phyloP scores from a whole-genome alignment of 768 basidiomycete species.

The Lactarius trivialis region DNA sequence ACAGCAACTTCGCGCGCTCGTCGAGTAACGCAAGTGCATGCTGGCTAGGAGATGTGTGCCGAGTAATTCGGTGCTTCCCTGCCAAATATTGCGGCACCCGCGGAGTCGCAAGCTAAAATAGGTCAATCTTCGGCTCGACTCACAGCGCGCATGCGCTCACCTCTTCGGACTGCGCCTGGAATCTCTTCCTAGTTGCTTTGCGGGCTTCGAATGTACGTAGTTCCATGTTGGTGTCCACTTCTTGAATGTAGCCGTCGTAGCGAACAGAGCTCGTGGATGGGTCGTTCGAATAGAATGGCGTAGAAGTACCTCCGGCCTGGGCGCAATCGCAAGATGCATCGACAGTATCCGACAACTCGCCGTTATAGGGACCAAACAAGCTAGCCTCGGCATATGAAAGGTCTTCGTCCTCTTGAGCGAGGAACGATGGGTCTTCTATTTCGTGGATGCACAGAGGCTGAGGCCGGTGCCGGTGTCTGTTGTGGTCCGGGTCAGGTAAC shows the following conservation, averaged over 20 bases:
- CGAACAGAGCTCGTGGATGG: conserved; percentile 34
- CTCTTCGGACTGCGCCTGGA: conserved; percentile 5
- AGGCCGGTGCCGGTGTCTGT: conserved; percentile 7
- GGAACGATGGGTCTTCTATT: conserved; percentile 34
- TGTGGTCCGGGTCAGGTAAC: conserved; percentile 4
- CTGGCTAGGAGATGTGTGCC: conserved; percentile 35
- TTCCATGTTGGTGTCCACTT: conserved; percentile 48
- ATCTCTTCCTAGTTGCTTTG: conserved; percentile 4
- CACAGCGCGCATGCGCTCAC: not conserved
- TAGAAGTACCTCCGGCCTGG: conserved; percentile 5
- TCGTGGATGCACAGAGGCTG: conserved; percentile 47
- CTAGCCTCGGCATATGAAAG: conserved; percentile 12
- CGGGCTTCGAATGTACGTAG: conserved; percentile 38
- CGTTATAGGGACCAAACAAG: conserved; percentile 4
- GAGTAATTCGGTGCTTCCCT: conserved; percentile 25
- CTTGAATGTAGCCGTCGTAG: conserved; percentile 47
- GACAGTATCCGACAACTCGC: not conserved
- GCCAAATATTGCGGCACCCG: conserved; percentile 1
- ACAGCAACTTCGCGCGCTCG: conserved; percentile 50
- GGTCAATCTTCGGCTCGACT: not conserved
- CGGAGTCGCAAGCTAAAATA: not conserved
- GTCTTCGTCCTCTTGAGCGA: conserved; percentile 22
- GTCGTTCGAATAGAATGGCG: not conserved
- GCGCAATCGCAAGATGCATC: conserved; percentile 25
- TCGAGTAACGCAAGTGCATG: conserved; percentile 47